A percentile compares a stretch with the other conserved stretches of the same genome.
Conservation (phyloP, 352 stramenopile species). For the Phytophthora lateralis region DNA sequence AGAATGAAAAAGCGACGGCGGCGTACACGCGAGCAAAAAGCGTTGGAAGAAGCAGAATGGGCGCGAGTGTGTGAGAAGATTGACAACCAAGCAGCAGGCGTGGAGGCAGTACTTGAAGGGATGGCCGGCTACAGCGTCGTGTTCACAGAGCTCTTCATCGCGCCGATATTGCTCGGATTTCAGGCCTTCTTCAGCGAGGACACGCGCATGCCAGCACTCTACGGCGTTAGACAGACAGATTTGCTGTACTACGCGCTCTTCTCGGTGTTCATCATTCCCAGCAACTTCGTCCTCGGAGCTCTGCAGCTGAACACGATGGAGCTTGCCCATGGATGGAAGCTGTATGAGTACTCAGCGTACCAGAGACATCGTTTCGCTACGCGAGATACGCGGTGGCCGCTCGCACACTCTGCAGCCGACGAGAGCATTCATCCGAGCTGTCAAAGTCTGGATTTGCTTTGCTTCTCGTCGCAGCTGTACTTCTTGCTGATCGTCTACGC, state of each 20-base stretch:
- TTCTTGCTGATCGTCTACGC: constrained; percentile 90
- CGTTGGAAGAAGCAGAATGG: constrained; percentile 92
- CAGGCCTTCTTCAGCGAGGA: constrained; percentile 90
- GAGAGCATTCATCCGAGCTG: constrained; percentile 93
- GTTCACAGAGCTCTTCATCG: constrained; percentile 87
- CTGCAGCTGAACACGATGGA: constrained; percentile 97
- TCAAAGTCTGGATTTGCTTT: constrained; percentile 95
- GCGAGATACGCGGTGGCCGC: constrained; percentile 93
- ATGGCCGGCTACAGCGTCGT: constrained; percentile 92
- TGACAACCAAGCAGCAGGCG: constrained; percentile 91
- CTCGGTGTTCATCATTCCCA: constrained; percentile 95
- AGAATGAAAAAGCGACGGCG: constrained; percentile 73
- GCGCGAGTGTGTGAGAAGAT: constrained; percentile 95
- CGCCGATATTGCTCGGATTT: constrained; percentile 88
- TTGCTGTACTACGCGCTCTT: constrained; percentile 96
- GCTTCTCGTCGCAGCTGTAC: constrained; percentile 95
- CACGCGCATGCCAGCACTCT: constrained; percentile 92
- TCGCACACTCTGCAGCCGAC: constrained; percentile 77
- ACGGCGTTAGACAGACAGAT: constrained; percentile 94
- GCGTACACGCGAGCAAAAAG: constrained; percentile 93
- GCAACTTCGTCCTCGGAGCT: constrained; percentile 92
- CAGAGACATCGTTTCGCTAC: constrained; percentile 95
- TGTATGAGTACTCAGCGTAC: constrained; percentile 98
- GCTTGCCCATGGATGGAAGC: constrained; percentile 95
- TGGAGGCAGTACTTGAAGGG: constrained; percentile 94